Evolutionary conservation across 352 stramenopile species (phyloP), one percentile per base, ranked within the genome.

Genomic region (Globisporangium acanthophoron): DNA sequence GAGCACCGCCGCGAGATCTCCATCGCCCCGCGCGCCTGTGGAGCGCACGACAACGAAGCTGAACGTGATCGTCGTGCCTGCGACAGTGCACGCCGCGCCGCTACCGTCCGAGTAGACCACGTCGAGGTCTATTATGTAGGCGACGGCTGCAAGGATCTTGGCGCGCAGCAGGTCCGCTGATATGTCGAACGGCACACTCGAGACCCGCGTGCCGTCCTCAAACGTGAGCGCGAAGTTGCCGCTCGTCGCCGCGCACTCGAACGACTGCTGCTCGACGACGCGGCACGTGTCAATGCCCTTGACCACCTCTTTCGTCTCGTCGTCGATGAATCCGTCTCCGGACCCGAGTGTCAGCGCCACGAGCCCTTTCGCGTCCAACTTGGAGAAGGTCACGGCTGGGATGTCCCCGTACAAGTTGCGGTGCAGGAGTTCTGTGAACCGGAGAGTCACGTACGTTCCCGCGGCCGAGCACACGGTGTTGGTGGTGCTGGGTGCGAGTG

Each of bases 261-360:
- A 74, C 15, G 73, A 62, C 54, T 92, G 83, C 37, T 74, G 56
- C 58, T 92, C 83, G 18, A 80, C 35, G 8, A 81, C 52, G n/a
- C 81, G 69, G 21, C 83, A 90, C 8, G 80, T 83, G 60, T 92
- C 82, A 15, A 89, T 64, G 7, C 82, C 82, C 44, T 88, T 92
- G 29, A 87, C 46, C 16, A 90, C 52, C 57, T 92, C 82, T 49
- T 84, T 90, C 5, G 72, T 71, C 52, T 88, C 76, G 0, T 55
- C 54, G 59, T 92, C 82, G 24, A 92, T 73, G 39, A 89, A 88
- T 5, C 78, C 78, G 44, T 83, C 71, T 1, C 31, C 56, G 9
- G 62, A 73, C 15, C 70, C 70, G 18, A 87, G 64, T 13, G 76
- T 75, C 12, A 90, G 54, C 0, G 52, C 56, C 13, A 78, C 60